Base-by-base conservation (phyloP, 1,139 yeast genomes). In the Sugiyamaella sp. region DNA sequence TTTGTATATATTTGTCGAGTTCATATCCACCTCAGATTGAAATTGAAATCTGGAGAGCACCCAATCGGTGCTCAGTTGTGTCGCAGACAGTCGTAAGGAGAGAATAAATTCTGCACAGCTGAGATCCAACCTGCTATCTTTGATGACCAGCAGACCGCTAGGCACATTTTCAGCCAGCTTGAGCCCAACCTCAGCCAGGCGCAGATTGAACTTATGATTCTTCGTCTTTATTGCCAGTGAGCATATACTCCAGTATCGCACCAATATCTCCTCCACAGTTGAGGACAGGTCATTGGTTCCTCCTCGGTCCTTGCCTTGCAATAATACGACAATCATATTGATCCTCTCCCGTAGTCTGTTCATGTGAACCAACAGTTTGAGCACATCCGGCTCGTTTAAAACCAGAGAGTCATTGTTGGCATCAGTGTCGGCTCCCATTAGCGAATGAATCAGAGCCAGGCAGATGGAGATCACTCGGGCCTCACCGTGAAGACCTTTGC, bases 281-380 rank as follows among this genome's bases (percentile, higher is more conserved):
- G 9, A 41, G 5, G 14, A 17, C 6, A 38, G 14, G 14, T 4
- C 4, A 16, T 39, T 27, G n/a, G 25, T 19, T 19, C 14, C 4
- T 20, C 3, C 22, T 10, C 14, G 4, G 19, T n/a, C 9, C 21
- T 43, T 35, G 12, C 19, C 37, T 4, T 44, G 22, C 41, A 19
- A 33, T 8, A n/a, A 24, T 8, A 39, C 25, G 10, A 38, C 9
- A n/a, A 46, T 16, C 8, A 46, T 27, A 4, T 27, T 20, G 20
- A 46, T 14, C 20, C 27, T 44, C 9, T 46, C 45, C 50, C 50
- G 39, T n/a, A 46, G 16, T 14, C 24, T 46, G 25, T 46, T 38
- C 3, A 46, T 38, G 19, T 38, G 17, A 16, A 25, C 17, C 14
- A 39, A 2, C 9, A 46, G 35, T 24, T 25, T 38, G 9, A 46